These are phyloP conservation scores for Nitzschia sp. DNA, from an alignment of 108 stramenopile species.

Conservation along the genomic window DNA sequence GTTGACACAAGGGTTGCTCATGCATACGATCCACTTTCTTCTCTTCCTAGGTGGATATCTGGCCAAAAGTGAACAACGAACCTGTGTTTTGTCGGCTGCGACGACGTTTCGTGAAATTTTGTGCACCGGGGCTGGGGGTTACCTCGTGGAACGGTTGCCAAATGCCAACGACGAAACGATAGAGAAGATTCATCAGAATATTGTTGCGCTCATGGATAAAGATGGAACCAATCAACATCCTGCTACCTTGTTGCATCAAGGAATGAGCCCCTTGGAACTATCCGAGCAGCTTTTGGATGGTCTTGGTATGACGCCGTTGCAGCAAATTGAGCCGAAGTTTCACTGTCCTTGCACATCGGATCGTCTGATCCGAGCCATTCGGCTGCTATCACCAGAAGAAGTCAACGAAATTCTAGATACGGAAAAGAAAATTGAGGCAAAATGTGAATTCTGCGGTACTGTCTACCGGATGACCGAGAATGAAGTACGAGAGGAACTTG, in stretches of 20 bases:
- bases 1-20: too few species aligned
- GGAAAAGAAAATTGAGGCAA: slow-evolving; percentile 76
- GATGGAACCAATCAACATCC: slow-evolving; percentile 74
- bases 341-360: slow-evolving; percentile 74
- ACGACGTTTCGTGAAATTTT: slow-evolving; percentile 73
- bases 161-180: slow-evolving; percentile 57
- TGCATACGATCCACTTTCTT: not conserved
- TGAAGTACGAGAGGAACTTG: slow-evolving; percentile 60
- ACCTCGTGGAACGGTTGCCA: slow-evolving; percentile 83
- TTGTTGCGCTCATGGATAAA: slow-evolving; percentile 65
- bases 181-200: slow-evolving; percentile 58
- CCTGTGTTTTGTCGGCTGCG: slow-evolving; percentile 82
- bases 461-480: slow-evolving; percentile 72
- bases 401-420: slow-evolving; percentile 70
- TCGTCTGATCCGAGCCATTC: slow-evolving; percentile 69
- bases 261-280: slow-evolving; percentile 75
- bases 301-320: slow-evolving; percentile 71
- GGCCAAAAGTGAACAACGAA: slow-evolving; percentile 84
- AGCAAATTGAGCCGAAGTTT: slow-evolving; percentile 59
- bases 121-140: slow-evolving; percentile 84
- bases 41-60: slow-evolving; percentile 58
- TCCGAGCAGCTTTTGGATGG: slow-evolving; percentile 72
- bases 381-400: slow-evolving; percentile 70
- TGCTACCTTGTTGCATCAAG: slow-evolving; percentile 61
- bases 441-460: slow-evolving; percentile 85